Percentiles rank a stretch among this genome's conserved stretches.
Evolutionary conservation across 1,284 basidiomycete species (phyloP).

Genomic region (Anthracocystis walkeri): DNA sequence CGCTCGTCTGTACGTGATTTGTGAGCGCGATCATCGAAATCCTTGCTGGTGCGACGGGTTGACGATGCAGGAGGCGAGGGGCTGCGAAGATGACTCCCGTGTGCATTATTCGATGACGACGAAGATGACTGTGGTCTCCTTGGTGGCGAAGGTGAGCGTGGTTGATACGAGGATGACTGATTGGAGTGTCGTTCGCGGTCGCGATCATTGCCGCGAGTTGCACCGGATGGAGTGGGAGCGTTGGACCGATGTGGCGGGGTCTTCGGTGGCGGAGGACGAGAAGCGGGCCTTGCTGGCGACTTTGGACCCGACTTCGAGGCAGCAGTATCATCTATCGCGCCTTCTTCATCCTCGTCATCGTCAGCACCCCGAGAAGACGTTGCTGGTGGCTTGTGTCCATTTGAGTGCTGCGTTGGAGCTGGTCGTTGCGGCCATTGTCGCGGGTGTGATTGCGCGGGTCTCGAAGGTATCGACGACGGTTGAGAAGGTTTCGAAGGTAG

Average conservation of each 20-base stretch:
- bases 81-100: conserved; percentile 17
- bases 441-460: background rate
- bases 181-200: conserved; percentile 9
- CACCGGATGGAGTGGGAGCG: background rate
- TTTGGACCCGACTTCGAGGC: background rate
- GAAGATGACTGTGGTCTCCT: conserved; percentile 1
- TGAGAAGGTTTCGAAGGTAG: conserved; percentile 4
- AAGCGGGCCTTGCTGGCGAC: background rate
- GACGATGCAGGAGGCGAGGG: conserved; percentile 25
- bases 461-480: background rate
- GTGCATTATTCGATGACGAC: background rate
- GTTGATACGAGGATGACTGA: conserved; percentile 17
- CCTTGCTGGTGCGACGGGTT: conserved; percentile 9
- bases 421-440: conserved; percentile 1
- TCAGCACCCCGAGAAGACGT: conserved; percentile 1
- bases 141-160: conserved; percentile 22
- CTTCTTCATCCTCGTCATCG: conserved; percentile 50
- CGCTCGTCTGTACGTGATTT: background rate
- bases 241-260: conserved; percentile 24
- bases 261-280: conserved; percentile 26
- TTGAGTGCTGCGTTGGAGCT: conserved; percentile 2
- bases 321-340: conserved; percentile 32
- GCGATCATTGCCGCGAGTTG: conserved; percentile 8
- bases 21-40: background rate
- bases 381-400: background rate